These are phyloP conservation scores for Aureobasidium sp. DNA, from an alignment of 2,329 filamentous ascomycete genomes.

Conservation along the genomic window DNA sequence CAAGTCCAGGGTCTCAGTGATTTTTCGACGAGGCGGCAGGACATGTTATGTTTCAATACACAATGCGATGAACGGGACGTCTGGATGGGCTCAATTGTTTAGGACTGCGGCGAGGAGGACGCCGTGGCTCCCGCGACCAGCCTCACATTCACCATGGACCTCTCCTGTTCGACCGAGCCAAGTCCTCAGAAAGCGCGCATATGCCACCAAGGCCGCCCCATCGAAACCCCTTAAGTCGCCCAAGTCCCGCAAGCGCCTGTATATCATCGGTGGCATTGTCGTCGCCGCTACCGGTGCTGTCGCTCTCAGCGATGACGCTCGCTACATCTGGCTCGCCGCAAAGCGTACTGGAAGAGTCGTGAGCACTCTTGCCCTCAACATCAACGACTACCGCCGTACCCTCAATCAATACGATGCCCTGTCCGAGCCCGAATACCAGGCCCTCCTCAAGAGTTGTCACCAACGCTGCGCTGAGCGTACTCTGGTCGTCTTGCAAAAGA, in stretches of 20 bases:
- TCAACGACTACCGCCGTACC: conserved; percentile 83
- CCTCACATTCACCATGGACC: background rate
- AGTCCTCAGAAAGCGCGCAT: conserved; percentile 4
- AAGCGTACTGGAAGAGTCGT: conserved; percentile 74
- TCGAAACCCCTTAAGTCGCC: conserved; percentile 17
- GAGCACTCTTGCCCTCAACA: conserved; percentile 65
- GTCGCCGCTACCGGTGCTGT: conserved; percentile 32
- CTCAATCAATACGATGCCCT: conserved; percentile 61
- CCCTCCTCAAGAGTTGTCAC: conserved; percentile 71
- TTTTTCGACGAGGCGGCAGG: background rate
- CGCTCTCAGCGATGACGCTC: conserved; percentile 57
- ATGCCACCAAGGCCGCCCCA: conserved; percentile 12
- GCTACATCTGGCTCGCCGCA: conserved; percentile 64
- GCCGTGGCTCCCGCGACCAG: conserved; percentile 2
- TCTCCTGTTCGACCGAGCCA: background rate
- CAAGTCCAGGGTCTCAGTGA: background rate
- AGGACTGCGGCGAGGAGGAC: background rate
- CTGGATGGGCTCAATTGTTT: conserved; percentile 6
- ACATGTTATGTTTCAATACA: background rate
- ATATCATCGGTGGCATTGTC: conserved; percentile 18
- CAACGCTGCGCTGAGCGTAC: conserved; percentile 87
- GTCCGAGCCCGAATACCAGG: conserved; percentile 54
- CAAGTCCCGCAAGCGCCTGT: conserved; percentile 18
- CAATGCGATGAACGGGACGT: conserved; percentile 9
- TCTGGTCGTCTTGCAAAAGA: conserved; percentile 79